Evolutionary conservation across 768 basidiomycete species (phyloP), one percentile per base, ranked within the genome.

Genomic region (Cytidiella melzeri): DNA sequence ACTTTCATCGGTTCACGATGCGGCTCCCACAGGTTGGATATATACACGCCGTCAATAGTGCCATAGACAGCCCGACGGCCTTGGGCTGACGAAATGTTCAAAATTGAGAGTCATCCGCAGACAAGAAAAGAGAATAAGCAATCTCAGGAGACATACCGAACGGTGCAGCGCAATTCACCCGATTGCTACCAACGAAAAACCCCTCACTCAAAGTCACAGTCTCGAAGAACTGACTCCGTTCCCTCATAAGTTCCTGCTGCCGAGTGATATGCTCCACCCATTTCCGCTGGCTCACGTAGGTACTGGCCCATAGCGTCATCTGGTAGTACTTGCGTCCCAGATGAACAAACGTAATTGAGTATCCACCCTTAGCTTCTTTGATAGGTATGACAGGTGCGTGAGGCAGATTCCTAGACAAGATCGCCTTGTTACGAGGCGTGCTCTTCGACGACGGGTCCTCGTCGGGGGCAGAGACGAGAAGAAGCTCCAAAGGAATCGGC

Each of bases 21-120:
- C 28, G 74, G 66, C 46, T 90, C 87, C 40, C 81, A 76, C 24
- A 96, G 70, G 64, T 97, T 91, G 23, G 92, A 92, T 52, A 98
- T 77, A 64, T 97, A 99, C 21, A 99, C 87, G 21, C 96, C 96
- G 55, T 97, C 93, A 59, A 94, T 90, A 3, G 95, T 95, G n/a
- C 95, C 96, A 66, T 94, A 98, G 7, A 90, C 93, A 57, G 96
- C 83, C 48, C 84, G 78, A 58, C 86, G 73, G 11, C 92, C 95
- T 48, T 79, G 79, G 60, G 77, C 94, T 96, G 12, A 45, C 12
- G 18, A 19, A 50, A 41, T 40, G 41, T n/a, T n/a, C n/a, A n/a
- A n/a, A n/a, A n/a, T n/a, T n/a, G n/a, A n/a, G 13, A 51, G 39
- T 47, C 9, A 55, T 28, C 23, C 15, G 30, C 20, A 13, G 12